Evolutionary conservation across 2,329 filamentous ascomycete species (phyloP).

Genomic region (Zymoseptoria pseudotritici): DNA sequence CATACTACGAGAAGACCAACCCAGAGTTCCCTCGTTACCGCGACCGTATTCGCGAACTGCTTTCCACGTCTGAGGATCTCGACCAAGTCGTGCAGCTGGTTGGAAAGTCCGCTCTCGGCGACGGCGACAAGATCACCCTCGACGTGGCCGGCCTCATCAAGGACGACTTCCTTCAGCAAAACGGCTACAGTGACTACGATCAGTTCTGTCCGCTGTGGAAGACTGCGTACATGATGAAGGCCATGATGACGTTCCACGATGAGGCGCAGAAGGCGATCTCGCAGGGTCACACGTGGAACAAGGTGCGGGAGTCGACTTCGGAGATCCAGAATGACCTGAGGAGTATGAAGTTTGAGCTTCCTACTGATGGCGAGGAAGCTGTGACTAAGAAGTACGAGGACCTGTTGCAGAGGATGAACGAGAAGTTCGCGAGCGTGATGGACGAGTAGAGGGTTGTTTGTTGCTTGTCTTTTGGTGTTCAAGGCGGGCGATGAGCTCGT

Average conservation of each 20-base stretch:
- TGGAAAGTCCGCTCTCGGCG: conserved; percentile 91
- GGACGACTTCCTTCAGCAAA: conserved; percentile 98
- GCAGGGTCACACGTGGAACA: conserved; percentile 84
- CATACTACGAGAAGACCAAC: conserved; percentile 87
- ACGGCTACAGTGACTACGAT: conserved; percentile 98
- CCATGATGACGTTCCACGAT: conserved; percentile 96
- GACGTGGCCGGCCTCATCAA: conserved; percentile 88
- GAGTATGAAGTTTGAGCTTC: conserved; percentile 95
- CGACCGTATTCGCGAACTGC: conserved; percentile 85
- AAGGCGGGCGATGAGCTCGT: neutral
- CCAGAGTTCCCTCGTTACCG: conserved; percentile 90
- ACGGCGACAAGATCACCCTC: conserved; percentile 95
- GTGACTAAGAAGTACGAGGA: conserved; percentile 92
- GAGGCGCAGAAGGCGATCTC: conserved; percentile 92
- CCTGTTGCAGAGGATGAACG: conserved; percentile 82
- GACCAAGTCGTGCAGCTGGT: conserved; percentile 98
- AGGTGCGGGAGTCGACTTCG: conserved; percentile 81
- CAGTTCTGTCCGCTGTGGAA: conserved; percentile 99
- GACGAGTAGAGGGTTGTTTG: conserved; percentile 62
- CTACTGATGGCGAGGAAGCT: conserved; percentile 71
- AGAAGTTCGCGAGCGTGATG: conserved; percentile 93
- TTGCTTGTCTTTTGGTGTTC: neutral
- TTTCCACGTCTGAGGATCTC: conserved; percentile 91
- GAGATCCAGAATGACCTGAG: conserved; percentile 80
- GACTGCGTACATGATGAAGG: conserved; percentile 99